Conservation (phyloP, 352 stramenopile genomes). For the Ophiocytium majus region DNA sequence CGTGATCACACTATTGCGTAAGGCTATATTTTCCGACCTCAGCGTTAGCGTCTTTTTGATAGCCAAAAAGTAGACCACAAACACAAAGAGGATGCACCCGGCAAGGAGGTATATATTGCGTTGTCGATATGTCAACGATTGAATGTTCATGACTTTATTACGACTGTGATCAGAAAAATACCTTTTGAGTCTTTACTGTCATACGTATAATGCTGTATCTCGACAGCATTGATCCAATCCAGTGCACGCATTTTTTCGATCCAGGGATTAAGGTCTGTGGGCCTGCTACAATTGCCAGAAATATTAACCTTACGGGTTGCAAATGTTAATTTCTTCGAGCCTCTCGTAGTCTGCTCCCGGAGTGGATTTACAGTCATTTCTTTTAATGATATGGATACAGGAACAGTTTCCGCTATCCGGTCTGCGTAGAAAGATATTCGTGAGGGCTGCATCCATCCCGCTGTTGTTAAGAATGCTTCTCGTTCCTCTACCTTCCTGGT, state of each 20-base stretch:
- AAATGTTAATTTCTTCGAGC: neutral
- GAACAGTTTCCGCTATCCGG: neutral
- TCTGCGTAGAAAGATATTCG: neutral
- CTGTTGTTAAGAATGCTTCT: neutral
- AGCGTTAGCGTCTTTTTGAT: neutral
- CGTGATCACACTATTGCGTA: neutral
- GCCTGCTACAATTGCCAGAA: neutral
- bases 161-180: neutral
- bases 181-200: neutral
- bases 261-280: neutral
- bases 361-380: neutral
- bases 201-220: neutral
- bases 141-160: neutral
- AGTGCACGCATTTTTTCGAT: neutral
- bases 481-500: neutral
- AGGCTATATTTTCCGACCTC: neutral
- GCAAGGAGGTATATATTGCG: neutral
- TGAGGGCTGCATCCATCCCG: neutral
- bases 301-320: neutral
- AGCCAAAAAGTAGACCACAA: neutral
- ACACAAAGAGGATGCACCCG: neutral
- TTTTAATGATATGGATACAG: neutral
- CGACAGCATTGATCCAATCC: neutral
- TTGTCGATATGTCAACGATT: constrained; percentile 7
- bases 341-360: neutral